Conservation (phyloP, 1,284 basidiomycete species). For the Rhodofomes roseus region DNA sequence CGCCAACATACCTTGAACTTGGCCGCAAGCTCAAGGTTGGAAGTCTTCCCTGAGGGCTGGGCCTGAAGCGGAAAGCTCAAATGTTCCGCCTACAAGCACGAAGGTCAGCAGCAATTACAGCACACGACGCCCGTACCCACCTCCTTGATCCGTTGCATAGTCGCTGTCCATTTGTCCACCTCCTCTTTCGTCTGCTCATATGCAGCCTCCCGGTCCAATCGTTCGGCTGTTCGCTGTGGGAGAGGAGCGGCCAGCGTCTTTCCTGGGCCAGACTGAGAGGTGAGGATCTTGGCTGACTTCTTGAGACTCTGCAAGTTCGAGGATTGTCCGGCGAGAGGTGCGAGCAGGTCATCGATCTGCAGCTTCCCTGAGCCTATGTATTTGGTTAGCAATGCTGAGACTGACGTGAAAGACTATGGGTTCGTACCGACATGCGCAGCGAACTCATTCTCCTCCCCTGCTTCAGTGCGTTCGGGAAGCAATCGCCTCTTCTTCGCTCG, state of each 20-base stretch:
- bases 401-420: background rate
- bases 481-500: slow-evolving; percentile 55
- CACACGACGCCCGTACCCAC: slow-evolving; percentile 30
- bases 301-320: slow-evolving; percentile 63
- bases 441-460: slow-evolving; percentile 74
- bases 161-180: slow-evolving; percentile 90
- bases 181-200: slow-evolving; percentile 92
- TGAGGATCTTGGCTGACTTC: slow-evolving; percentile 60
- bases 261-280: slow-evolving; percentile 44
- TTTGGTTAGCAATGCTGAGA: background rate
- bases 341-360: slow-evolving; percentile 72
- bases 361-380: slow-evolving; percentile 48
- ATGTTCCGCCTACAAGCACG: slow-evolving; percentile 70
- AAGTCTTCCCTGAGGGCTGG: slow-evolving; percentile 51
- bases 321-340: slow-evolving; percentile 57
- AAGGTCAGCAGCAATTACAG: background rate
- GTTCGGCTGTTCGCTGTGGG: slow-evolving; percentile 83
- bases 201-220: slow-evolving; percentile 89
- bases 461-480: slow-evolving; percentile 70
- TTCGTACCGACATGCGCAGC: slow-evolving; percentile 47
- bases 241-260: slow-evolving; percentile 83
- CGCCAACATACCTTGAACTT: slow-evolving; percentile 69
- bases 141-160: slow-evolving; percentile 87
- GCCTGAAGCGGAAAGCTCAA: slow-evolving; percentile 89
- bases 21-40: slow-evolving; percentile 74